Percentiles rank a stretch among this genome's conserved stretches.
Conservation (phyloP, 2,329 filamentous ascomycete genomes). For the Magnaporthales sp. region DNA sequence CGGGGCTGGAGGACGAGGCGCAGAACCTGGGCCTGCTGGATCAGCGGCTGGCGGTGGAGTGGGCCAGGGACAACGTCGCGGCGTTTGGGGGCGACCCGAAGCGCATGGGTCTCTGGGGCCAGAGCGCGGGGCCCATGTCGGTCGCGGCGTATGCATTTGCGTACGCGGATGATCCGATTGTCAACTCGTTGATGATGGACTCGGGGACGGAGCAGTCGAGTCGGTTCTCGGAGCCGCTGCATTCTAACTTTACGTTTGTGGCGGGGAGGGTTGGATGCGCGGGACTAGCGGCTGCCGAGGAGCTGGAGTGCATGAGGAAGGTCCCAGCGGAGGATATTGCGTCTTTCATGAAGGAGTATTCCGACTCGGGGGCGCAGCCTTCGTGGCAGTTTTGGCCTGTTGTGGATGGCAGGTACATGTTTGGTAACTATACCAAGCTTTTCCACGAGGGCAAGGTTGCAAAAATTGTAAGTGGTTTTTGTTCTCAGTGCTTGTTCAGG, state of each 20-base stretch:
- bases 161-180: slow-evolving; percentile 2
- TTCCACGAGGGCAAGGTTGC: slow-evolving; percentile 17
- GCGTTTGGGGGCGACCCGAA: slow-evolving; percentile 42
- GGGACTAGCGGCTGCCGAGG: slow-evolving; percentile 22
- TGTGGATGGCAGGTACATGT: slow-evolving; percentile 16
- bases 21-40: slow-evolving; percentile 48
- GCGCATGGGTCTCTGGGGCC: slow-evolving; percentile 39
- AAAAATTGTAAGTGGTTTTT: neutral
- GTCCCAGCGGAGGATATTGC: slow-evolving; percentile 20
- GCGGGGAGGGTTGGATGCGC: neutral
- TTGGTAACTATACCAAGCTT: slow-evolving; percentile 20
- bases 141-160: slow-evolving; percentile 6
- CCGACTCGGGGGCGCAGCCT: neutral
- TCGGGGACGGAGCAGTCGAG: slow-evolving; percentile 14
- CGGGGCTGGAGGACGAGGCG: slow-evolving; percentile 15
- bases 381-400: neutral
- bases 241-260: neutral
- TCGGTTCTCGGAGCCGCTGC: neutral
- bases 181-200: neutral
- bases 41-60: slow-evolving; percentile 39
- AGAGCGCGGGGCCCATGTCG: slow-evolving; percentile 24
- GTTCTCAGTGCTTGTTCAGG: neutral
- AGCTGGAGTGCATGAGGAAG: slow-evolving; percentile 26
- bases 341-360: slow-evolving; percentile 10
- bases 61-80: slow-evolving; percentile 45